These are phyloP conservation scores for Fomitiporia mediterranea DNA, from an alignment of 1,284 basidiomycete genomes.

Conservation along the genomic window DNA sequence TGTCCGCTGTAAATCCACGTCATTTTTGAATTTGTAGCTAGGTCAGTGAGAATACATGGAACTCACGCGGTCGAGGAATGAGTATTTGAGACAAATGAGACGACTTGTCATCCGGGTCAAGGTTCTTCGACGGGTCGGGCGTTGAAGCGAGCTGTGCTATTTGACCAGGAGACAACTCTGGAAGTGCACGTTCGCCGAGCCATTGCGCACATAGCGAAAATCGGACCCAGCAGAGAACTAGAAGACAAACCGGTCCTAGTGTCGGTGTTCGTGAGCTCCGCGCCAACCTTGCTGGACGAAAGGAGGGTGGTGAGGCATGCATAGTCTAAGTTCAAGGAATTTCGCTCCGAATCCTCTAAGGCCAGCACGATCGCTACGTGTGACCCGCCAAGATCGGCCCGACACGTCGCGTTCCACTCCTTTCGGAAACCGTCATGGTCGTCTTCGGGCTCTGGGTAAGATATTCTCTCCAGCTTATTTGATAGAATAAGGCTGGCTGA, in stretches of 20 bases:
- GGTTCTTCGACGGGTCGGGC: slow-evolving; percentile 59
- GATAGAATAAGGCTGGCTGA: slow-evolving; percentile 20
- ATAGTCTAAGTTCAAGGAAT: no score
- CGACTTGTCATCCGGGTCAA: slow-evolving; percentile 56
- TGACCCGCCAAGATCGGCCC: not conserved
- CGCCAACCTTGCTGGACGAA: not conserved
- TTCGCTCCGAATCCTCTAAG: not conserved
- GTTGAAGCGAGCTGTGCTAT: slow-evolving; percentile 47
- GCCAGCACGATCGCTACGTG: not conserved
- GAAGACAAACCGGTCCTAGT: slow-evolving; percentile 24
- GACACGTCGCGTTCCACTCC: slow-evolving; percentile 7
- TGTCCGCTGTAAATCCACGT: slow-evolving; percentile 47
- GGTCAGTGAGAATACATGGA: not conserved
- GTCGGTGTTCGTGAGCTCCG: not conserved
- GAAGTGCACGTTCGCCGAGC: slow-evolving; percentile 42
- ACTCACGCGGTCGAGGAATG: slow-evolving; percentile 76
- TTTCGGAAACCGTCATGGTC: slow-evolving; percentile 43
- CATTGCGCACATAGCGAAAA: slow-evolving; percentile 13
- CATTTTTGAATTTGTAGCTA: not conserved
- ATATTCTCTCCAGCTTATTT: not conserved
- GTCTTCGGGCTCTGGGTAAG: slow-evolving; percentile 79
- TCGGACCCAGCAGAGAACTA: slow-evolving; percentile 6
- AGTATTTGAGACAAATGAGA: slow-evolving; percentile 80
- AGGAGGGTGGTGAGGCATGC: not conserved
- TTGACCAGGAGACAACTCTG: slow-evolving; percentile 45